These are phyloP conservation scores for Trichoderma breve DNA, from an alignment of 2,329 filamentous ascomycete species.

Conservation along the genomic window DNA sequence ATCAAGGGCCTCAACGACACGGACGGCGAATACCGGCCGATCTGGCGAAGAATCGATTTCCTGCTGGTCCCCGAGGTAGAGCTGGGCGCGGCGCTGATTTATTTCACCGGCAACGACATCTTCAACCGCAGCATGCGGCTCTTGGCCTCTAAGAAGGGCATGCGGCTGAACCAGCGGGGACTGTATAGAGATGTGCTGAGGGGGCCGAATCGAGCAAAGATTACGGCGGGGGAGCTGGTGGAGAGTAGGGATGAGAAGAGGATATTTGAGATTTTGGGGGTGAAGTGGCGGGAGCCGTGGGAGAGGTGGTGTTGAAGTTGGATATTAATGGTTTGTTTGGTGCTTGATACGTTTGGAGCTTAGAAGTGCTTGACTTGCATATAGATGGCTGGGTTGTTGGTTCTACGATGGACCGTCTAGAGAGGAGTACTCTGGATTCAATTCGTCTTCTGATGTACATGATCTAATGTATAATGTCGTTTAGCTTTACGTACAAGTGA, in stretches of 20 bases:
- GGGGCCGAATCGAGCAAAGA: slow-evolving; percentile 54
- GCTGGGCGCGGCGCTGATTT: slow-evolving; percentile 82
- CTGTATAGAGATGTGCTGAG: slow-evolving; percentile 70
- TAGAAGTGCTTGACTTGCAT: not conserved
- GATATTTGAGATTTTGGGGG: slow-evolving; percentile 79
- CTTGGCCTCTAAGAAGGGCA: slow-evolving; percentile 74
- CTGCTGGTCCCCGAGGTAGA: slow-evolving; percentile 77
- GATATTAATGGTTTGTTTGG: not conserved
- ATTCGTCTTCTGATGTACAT: not conserved
- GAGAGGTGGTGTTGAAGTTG: slow-evolving; percentile 67
- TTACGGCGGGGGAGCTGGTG: slow-evolving; percentile 66
- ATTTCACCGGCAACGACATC: slow-evolving; percentile 93
- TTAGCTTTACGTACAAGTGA: not conserved
- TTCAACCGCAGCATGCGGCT: slow-evolving; percentile 87
- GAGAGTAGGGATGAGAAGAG: slow-evolving; percentile 72
- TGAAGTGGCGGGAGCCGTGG: slow-evolving; percentile 78
- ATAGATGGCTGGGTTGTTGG: not conserved
- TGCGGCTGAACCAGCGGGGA: slow-evolving; percentile 82
- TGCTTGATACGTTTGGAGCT: too few species aligned
- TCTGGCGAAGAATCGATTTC: slow-evolving; percentile 83
- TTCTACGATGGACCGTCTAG: not conserved
- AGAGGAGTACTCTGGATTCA: not conserved
- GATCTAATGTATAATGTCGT: not conserved
- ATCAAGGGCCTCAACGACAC: slow-evolving; percentile 32
- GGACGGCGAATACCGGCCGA: slow-evolving; percentile 32